Evolutionary conservation across 441 rosid genomes (phyloP).

Genomic region (Kokia cookei): DNA sequence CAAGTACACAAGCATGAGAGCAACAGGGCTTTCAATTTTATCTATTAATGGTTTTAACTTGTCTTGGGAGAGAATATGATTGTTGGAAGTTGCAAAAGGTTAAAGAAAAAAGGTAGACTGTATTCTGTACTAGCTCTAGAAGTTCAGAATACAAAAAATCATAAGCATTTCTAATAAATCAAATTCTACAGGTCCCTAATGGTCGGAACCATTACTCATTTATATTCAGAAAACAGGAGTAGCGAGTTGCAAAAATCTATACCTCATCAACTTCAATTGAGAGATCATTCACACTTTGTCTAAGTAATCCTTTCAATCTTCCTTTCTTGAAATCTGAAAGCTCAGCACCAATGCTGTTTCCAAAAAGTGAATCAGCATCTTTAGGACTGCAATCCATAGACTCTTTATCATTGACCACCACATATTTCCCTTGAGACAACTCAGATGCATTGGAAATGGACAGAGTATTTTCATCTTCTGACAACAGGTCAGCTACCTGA

Average conservation of each 20-base stretch:
- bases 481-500: constrained; percentile 29
- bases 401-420: constrained; percentile 1
- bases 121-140: background rate
- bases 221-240: background rate
- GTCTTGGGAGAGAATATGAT: background rate
- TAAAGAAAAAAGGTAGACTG: background rate
- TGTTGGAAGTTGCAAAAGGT: background rate
- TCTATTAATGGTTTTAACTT: background rate
- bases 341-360: constrained; percentile 21
- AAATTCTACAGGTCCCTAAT: background rate
- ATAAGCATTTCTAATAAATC: background rate
- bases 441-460: constrained; percentile 14
- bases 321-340: constrained; percentile 35
- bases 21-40: background rate
- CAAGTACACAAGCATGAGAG: background rate
- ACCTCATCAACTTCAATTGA: constrained; percentile 52
- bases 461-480: constrained; percentile 23
- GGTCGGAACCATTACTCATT: background rate
- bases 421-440: background rate
- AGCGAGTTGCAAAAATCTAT: background rate
- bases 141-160: background rate
- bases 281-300: constrained; percentile 27
- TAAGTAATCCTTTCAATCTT: constrained; percentile 36
- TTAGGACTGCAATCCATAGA: background rate
- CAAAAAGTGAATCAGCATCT: constrained; percentile 18